Conservation (phyloP, 768 basidiomycete species). For the Leccinellum luteum region DNA sequence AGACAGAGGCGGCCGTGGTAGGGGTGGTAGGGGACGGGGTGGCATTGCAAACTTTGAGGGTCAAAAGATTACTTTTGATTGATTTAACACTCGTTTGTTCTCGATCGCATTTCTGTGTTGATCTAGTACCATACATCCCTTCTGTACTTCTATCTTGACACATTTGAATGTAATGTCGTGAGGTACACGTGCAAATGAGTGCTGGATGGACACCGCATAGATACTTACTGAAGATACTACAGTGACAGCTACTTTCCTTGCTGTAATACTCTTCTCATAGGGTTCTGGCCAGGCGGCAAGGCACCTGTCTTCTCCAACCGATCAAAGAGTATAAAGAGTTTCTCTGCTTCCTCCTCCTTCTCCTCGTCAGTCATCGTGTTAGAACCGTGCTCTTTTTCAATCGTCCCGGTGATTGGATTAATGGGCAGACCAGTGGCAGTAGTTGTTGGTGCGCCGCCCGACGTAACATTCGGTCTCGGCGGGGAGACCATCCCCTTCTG, state of each 20-base stretch:
- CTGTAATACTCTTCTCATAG: constrained; percentile 67
- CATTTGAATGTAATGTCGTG: constrained; percentile 1
- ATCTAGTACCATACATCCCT: background rate
- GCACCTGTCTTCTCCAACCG: constrained; percentile 77
- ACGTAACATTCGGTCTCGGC: constrained; percentile 27
- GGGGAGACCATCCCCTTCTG: constrained; percentile 83
- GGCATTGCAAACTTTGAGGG: constrained; percentile 52
- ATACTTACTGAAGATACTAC: background rate
- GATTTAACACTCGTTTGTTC: background rate
- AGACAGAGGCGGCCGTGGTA: constrained; percentile 42
- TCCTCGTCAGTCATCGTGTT: constrained; percentile 89
- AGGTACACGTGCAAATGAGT: background rate
- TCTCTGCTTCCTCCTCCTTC: constrained; percentile 91
- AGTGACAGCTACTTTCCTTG: constrained; percentile 12
- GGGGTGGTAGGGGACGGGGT: constrained; percentile 45
- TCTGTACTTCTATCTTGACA: background rate
- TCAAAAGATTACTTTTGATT: constrained; percentile 45
- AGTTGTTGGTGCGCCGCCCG: constrained; percentile 33
- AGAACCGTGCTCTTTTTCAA: constrained; percentile 37
- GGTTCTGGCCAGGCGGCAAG: constrained; percentile 62
- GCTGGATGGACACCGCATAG: background rate
- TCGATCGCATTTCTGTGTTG: background rate
- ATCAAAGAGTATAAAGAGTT: constrained; percentile 88
- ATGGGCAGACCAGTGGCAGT: constrained; percentile 46
- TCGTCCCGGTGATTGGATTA: constrained; percentile 87